These are phyloP conservation scores for Heliamphora exappendiculata DNA, from an alignment of 148 eudicot species.

Conservation along the genomic window DNA sequence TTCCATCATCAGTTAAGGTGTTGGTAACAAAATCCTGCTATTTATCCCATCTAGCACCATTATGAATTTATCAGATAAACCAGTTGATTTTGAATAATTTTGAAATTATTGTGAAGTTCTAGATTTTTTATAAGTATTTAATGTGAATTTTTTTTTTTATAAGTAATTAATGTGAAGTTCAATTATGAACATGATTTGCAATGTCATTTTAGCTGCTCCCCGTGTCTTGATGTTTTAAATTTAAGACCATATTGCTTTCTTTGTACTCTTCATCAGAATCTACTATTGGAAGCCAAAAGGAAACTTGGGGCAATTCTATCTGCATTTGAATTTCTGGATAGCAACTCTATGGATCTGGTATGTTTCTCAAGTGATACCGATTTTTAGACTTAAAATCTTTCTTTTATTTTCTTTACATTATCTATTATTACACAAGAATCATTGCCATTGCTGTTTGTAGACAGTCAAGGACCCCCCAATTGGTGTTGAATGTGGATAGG, in stretches of 20 bases:
- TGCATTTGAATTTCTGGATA: slow-evolving; percentile 92
- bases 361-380: slow-evolving; percentile 1
- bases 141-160: too few relatives aligned
- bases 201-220: slow-evolving; percentile 5
- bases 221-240: neutral
- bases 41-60: neutral
- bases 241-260: slow-evolving; percentile 3
- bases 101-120: neutral
- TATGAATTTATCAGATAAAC: neutral
- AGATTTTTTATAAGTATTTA: too few relatives aligned
- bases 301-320: slow-evolving; percentile 93
- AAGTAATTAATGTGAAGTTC: neutral
- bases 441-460: too few relatives aligned
- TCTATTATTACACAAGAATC: too few relatives aligned
- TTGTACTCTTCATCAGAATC: slow-evolving; percentile 42
- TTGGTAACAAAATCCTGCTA: neutral
- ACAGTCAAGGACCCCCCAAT: too few relatives aligned
- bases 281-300: slow-evolving; percentile 79
- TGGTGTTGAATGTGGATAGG: too few relatives aligned
- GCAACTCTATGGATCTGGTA: slow-evolving; percentile 80
- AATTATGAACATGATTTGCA: slow-evolving; percentile 6
- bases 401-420: neutral
- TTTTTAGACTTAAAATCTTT: neutral
- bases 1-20: neutral
- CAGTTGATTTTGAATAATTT: slow-evolving; percentile 1